Conservation (phyloP, 2,329 filamentous ascomycete genomes). For the Claviceps pazoutovae region DNA sequence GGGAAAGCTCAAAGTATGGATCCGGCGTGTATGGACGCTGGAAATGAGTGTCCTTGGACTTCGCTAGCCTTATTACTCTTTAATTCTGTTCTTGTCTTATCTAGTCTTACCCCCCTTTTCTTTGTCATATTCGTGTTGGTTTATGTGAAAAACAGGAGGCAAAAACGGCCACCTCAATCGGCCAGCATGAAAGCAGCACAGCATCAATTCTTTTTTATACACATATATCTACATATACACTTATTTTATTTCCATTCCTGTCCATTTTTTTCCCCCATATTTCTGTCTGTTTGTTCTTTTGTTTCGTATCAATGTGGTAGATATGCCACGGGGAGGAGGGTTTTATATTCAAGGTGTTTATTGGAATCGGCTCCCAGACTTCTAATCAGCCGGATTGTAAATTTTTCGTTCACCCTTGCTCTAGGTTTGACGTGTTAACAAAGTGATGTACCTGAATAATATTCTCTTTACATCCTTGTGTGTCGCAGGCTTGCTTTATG, state of each 20-base stretch:
- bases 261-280: neutral
- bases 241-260: neutral
- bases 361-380: no score
- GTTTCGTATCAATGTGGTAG: no score
- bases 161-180: neutral
- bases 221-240: neutral
- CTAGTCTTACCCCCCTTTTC: neutral
- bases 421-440: no score
- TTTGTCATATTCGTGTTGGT: neutral
- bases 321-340: no score
- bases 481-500: no score
- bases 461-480: no score
- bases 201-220: neutral
- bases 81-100: neutral
- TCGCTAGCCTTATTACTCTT: slow-evolving; percentile 32
- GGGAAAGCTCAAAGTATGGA: slow-evolving; percentile 94
- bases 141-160: neutral
- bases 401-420: no score
- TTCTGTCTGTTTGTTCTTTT: no score
- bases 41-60: slow-evolving; percentile 94
- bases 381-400: no score
- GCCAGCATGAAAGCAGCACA: neutral
- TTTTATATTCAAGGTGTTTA: no score
- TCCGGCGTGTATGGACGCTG: slow-evolving; percentile 91
- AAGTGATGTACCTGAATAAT: no score